These are phyloP conservation scores for Lentinus polychrous DNA, from an alignment of 1,284 basidiomycete species.

Conservation along the genomic window DNA sequence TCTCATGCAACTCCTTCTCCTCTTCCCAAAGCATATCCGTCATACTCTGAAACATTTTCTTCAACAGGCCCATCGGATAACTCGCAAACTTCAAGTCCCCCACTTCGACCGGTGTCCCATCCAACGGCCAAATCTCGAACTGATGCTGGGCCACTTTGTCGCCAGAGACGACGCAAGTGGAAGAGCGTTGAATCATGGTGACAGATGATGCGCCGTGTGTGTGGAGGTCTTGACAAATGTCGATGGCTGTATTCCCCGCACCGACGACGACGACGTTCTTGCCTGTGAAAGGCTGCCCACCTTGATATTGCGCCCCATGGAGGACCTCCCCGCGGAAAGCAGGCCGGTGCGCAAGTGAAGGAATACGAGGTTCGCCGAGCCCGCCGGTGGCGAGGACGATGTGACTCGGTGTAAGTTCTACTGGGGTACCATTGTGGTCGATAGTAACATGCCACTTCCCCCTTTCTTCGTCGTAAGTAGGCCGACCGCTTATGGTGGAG, in stretches of 20 bases:
- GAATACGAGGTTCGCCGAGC: constrained; percentile 39
- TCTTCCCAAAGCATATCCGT: constrained; percentile 20
- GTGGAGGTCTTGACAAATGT: constrained; percentile 38
- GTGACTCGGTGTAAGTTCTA: constrained; percentile 44
- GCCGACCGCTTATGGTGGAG: constrained; percentile 30
- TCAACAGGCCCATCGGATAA: constrained; percentile 32
- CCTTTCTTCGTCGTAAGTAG: constrained; percentile 31
- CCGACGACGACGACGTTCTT: constrained; percentile 48
- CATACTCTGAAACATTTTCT: constrained; percentile 20
- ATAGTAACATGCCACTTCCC: constrained; percentile 47
- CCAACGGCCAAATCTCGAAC: constrained; percentile 29
- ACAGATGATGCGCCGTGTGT: constrained; percentile 28
- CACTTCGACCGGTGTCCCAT: constrained; percentile 31
- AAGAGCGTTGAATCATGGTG: constrained; percentile 27
- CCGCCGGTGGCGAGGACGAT: constrained; percentile 55
- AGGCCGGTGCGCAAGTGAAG: constrained; percentile 32
- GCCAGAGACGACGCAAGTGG: constrained; percentile 22
- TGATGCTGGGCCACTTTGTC: constrained; percentile 20
- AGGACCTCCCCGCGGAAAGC: constrained; percentile 34
- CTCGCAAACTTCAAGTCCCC: constrained; percentile 39
- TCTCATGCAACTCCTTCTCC: constrained; percentile 43
- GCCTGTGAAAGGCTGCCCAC: constrained; percentile 32
- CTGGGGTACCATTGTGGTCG: constrained; percentile 29
- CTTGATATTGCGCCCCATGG: constrained; percentile 35
- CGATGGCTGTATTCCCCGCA: constrained; percentile 39